Conservation (phyloP, 148 eudicot genomes). For the Camellia sinensis region DNA sequence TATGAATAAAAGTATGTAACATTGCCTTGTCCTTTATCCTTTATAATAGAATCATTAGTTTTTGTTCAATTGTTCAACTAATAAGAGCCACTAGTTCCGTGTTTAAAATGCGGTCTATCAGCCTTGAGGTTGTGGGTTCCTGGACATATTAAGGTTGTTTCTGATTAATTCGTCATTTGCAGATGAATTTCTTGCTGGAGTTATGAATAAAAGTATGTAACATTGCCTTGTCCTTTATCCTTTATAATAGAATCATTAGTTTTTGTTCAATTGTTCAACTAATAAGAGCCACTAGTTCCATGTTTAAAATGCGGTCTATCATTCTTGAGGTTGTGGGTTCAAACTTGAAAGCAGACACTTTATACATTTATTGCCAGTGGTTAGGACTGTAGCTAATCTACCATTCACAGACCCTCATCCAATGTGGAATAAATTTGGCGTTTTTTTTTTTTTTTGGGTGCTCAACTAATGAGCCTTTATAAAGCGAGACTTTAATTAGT, state of each 20-base stretch:
- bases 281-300: neutral
- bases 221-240: neutral
- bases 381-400: too few relatives aligned
- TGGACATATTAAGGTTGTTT: neutral
- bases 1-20: constrained; percentile 76
- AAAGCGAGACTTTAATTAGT: neutral
- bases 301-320: too few relatives aligned
- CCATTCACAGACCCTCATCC: too few relatives aligned
- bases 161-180: constrained; percentile 31
- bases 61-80: neutral
- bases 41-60: neutral
- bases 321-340: too few relatives aligned
- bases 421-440: too few relatives aligned
- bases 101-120: too few relatives aligned
- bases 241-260: neutral
- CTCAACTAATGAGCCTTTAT: neutral
- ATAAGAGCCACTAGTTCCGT: neutral
- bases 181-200: constrained; percentile 96
- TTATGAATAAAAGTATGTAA: constrained; percentile 81
- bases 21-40: neutral
- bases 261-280: neutral
- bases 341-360: too few relatives aligned
- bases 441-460: too few relatives aligned
- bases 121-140: too few relatives aligned
- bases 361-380: too few relatives aligned